Conservation (phyloP, 495 filamentous ascomycete species). For the Staphylotrichum tortipilum region DNA sequence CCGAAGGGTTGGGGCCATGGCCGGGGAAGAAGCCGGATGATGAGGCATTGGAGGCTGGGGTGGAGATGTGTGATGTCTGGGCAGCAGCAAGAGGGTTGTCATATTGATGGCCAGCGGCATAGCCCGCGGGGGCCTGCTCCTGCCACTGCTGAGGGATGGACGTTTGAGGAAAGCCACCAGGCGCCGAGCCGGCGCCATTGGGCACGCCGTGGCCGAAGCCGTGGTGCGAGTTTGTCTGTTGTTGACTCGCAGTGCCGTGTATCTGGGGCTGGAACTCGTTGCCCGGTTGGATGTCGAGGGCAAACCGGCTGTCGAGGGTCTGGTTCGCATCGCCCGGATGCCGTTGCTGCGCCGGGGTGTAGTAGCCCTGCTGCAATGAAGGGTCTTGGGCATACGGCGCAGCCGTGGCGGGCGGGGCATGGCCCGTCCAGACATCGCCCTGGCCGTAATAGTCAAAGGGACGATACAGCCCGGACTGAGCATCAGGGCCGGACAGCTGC, state of each 20-base stretch:
- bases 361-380: conserved; percentile 9
- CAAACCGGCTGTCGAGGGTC: conserved; percentile 16
- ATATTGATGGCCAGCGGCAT: conserved; percentile 14
- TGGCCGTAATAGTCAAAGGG: conserved; percentile 13
- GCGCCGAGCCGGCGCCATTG: background rate
- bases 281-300: conserved; percentile 10
- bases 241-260: conserved; percentile 7
- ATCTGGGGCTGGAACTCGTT: conserved; percentile 12
- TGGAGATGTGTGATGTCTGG: conserved; percentile 11
- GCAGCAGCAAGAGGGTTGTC: conserved; percentile 18
- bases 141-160: conserved; percentile 20
- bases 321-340: conserved; percentile 8
- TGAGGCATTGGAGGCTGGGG: conserved; percentile 8
- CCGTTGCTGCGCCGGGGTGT: conserved; percentile 14
- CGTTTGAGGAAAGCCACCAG: conserved; percentile 14
- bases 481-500: conserved; percentile 15
- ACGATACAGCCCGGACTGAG: conserved; percentile 13
- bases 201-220: conserved; percentile 9
- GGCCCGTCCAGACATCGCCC: conserved; percentile 15
- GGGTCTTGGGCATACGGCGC: conserved; percentile 15
- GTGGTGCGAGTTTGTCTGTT: conserved; percentile 11
- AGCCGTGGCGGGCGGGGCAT: conserved; percentile 4
- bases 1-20: conserved; percentile 1
- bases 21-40: conserved; percentile 7
- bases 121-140: conserved; percentile 7